These are phyloP conservation scores for Ascochyta clinopodiicola DNA, from an alignment of 2,329 filamentous ascomycete species.

Conservation along the genomic window DNA sequence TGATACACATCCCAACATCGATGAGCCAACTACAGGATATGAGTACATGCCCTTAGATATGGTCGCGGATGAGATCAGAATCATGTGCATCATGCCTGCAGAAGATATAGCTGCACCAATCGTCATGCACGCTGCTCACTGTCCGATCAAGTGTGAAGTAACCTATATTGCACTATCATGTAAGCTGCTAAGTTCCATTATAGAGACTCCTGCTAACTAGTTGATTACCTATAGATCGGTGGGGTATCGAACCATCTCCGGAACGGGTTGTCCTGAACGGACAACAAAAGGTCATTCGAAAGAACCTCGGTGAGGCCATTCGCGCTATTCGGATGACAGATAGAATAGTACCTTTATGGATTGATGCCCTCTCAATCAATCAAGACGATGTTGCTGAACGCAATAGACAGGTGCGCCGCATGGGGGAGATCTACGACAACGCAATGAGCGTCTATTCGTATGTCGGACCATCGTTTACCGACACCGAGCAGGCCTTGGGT, in stretches of 20 bases:
- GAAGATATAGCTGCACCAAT: slow-evolving; percentile 4
- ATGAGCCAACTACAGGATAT: not conserved
- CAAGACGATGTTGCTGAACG: slow-evolving; percentile 17
- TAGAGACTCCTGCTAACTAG: not conserved
- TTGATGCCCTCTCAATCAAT: slow-evolving; percentile 21
- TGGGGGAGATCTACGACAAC: slow-evolving; percentile 15
- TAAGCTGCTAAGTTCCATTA: not conserved
- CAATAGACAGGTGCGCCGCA: slow-evolving; percentile 13
- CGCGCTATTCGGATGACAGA: not conserved
- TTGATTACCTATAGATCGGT: not conserved
- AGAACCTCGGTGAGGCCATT: not conserved
- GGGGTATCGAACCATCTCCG: not conserved
- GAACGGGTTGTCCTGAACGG: not conserved
- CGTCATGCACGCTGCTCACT: not conserved
- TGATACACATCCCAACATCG: not conserved
- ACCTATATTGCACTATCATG: not conserved
- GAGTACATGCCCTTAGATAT: slow-evolving; percentile 17
- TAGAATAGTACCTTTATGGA: slow-evolving; percentile 1
- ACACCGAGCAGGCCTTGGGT: not conserved
- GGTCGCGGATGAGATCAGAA: slow-evolving; percentile 9
- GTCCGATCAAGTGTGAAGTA: not conserved
- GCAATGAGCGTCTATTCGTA: slow-evolving; percentile 7
- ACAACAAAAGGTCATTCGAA: not conserved
- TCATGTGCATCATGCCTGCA: slow-evolving; percentile 17
- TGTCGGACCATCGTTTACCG: not conserved